A percentile compares a stretch with the other conserved stretches of the same genome.
phyloP scores from a whole-genome alignment of 2,329 filamentous ascomycete genomes.

The Aspergillus hiratsukae region DNA sequence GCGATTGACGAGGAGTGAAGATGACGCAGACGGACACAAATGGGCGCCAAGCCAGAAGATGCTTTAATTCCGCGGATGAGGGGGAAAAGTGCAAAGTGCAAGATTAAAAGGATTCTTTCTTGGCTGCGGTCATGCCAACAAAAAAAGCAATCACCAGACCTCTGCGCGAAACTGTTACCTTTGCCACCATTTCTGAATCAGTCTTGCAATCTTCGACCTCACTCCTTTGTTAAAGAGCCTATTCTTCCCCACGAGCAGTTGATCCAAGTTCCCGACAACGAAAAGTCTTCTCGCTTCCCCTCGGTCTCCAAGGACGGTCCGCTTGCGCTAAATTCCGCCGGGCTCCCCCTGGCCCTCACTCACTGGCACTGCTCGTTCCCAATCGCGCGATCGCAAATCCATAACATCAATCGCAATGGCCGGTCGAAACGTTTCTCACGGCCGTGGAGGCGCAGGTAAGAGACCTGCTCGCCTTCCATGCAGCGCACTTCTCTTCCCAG shows the following conservation, averaged over 20 bases:
- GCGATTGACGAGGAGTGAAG: background rate
- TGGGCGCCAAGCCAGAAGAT: background rate
- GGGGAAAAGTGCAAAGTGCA: background rate
- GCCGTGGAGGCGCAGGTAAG: constrained; percentile 69
- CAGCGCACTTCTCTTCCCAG: background rate
- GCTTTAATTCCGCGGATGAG: background rate
- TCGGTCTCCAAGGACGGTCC: background rate
- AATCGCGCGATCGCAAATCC: background rate
- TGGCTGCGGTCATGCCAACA: background rate
- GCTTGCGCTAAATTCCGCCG: background rate
- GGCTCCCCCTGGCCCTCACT: background rate
- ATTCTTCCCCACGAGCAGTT: background rate
- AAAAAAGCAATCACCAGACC: background rate
- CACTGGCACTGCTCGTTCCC: too few relatives aligned
- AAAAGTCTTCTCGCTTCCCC: background rate
- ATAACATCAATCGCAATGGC: constrained; percentile 12
- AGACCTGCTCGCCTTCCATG: background rate
- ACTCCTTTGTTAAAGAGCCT: background rate
- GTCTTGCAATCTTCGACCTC: background rate
- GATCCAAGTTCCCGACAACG: background rate
- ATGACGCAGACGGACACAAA: background rate
- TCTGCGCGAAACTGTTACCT: background rate
- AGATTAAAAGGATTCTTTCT: background rate
- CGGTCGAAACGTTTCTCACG: constrained; percentile 53
- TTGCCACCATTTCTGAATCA: background rate